A percentile compares a stretch with the other conserved stretches of the same genome.
phyloP scores from a whole-genome alignment of 2,329 filamentous ascomycete species.

The Verticillium dahliae region DNA sequence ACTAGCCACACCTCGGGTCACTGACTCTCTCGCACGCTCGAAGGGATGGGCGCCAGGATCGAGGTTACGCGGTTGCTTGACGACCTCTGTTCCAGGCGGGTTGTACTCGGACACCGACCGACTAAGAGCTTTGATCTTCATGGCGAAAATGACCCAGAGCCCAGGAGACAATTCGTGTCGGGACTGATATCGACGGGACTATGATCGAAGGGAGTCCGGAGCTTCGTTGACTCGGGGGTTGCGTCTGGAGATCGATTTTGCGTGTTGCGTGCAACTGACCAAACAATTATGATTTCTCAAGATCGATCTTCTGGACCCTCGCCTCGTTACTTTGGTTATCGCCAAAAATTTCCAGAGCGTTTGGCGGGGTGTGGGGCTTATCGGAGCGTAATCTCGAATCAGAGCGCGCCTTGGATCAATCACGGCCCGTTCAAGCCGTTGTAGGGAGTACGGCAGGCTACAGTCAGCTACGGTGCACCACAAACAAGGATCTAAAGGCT shows the following conservation, averaged over 20 bases:
- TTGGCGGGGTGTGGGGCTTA: constrained; percentile 6
- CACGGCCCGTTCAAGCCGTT: constrained; percentile 5
- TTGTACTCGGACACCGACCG: constrained; percentile 59
- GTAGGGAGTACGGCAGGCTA: neutral
- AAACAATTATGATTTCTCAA: neutral
- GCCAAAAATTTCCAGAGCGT: constrained; percentile 12
- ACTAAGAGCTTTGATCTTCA: constrained; percentile 62
- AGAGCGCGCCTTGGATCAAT: constrained; percentile 7
- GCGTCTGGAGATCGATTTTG: neutral
- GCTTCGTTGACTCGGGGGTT: neutral
- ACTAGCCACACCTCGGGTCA: constrained; percentile 50
- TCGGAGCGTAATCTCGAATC: constrained; percentile 11
- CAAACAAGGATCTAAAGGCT: neutral
- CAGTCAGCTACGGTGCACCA: neutral
- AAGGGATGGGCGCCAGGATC: constrained; percentile 86
- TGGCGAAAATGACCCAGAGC: constrained; percentile 11
- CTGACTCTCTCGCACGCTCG: constrained; percentile 83
- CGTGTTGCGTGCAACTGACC: neutral
- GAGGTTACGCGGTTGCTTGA: constrained; percentile 63
- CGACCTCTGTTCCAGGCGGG: constrained; percentile 58
- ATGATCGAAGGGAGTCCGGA: neutral
- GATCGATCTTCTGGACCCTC: neutral
- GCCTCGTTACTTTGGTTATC: neutral
- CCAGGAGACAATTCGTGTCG: neutral
- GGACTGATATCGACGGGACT: neutral